phyloP scores from a whole-genome alignment of 2,329 filamentous ascomycete species.

The Colletotrichum horii region DNA sequence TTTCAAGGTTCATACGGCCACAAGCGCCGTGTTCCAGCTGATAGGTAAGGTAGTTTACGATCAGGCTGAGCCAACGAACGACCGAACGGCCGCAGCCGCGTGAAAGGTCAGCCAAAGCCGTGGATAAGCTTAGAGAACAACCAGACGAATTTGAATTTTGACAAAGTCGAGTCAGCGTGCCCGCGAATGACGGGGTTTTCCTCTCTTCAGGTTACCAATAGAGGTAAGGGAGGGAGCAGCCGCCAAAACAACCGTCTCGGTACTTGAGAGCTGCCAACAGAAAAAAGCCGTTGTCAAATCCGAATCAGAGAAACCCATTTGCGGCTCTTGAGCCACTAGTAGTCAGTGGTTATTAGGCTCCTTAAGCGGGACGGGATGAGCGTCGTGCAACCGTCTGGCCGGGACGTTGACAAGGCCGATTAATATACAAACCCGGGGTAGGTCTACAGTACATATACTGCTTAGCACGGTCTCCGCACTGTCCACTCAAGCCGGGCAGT shows the following conservation, averaged over 20 bases:
- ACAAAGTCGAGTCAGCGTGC: not conserved
- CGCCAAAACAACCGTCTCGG: not conserved
- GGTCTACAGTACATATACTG: not conserved
- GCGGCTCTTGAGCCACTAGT: not conserved
- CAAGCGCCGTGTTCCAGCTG: not conserved
- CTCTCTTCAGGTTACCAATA: not conserved
- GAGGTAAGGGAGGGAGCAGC: not conserved
- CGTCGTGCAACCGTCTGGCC: not conserved
- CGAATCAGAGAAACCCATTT: not conserved
- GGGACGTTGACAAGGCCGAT: not conserved
- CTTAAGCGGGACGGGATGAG: not conserved
- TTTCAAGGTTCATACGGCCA: not conserved
- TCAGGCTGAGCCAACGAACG: not conserved
- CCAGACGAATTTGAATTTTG: not conserved
- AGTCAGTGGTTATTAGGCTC: not conserved
- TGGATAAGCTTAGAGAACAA: not conserved
- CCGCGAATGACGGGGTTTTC: not conserved
- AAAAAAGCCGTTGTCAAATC: not conserved
- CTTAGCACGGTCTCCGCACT: fast-evolving
- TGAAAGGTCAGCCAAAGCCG: not conserved
- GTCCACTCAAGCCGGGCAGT: not conserved
- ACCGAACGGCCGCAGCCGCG: not conserved
- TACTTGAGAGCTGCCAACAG: not conserved
- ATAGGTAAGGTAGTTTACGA: not conserved
- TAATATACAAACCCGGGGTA: not conserved